phyloP scores from a whole-genome alignment of 2,329 filamentous ascomycete species.

The Fusarium udum region DNA sequence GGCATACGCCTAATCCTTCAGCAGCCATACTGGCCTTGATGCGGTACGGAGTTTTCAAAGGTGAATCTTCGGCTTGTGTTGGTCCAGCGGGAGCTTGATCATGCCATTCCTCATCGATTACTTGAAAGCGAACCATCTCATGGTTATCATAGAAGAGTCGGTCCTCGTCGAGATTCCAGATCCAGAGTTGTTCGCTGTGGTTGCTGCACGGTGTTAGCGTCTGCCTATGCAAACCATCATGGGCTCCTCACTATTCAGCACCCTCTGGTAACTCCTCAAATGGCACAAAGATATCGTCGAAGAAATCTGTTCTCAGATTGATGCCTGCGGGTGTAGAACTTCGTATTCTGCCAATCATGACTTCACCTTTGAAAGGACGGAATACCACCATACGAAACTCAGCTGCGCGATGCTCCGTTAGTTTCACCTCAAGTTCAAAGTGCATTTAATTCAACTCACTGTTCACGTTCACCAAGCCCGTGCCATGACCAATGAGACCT shows the following conservation, averaged over 20 bases:
- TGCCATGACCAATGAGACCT: conserved; percentile 91
- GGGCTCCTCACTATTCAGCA: conserved; percentile 71
- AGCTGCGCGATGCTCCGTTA: conserved; percentile 55
- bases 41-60: conserved; percentile 75
- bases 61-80: conserved; percentile 67
- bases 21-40: conserved; percentile 73
- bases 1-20: conserved; percentile 68
- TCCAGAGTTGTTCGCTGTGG: conserved; percentile 80
- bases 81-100: conserved; percentile 82
- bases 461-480: conserved; percentile 92
- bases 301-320: conserved; percentile 87
- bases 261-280: conserved; percentile 77
- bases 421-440: neutral
- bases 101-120: conserved; percentile 89
- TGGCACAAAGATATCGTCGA: conserved; percentile 88
- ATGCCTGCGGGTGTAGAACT: conserved; percentile 77
- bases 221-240: neutral
- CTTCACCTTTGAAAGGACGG: conserved; percentile 93
- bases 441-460: conserved; percentile 60
- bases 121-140: conserved; percentile 86
- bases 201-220: conserved; percentile 59
- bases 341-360: conserved; percentile 85
- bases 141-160: conserved; percentile 88
- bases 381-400: conserved; percentile 95
- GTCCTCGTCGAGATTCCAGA: conserved; percentile 80